These are phyloP conservation scores for Trifolium subterraneum DNA, from an alignment of 306 rosid genomes.

Conservation along the genomic window DNA sequence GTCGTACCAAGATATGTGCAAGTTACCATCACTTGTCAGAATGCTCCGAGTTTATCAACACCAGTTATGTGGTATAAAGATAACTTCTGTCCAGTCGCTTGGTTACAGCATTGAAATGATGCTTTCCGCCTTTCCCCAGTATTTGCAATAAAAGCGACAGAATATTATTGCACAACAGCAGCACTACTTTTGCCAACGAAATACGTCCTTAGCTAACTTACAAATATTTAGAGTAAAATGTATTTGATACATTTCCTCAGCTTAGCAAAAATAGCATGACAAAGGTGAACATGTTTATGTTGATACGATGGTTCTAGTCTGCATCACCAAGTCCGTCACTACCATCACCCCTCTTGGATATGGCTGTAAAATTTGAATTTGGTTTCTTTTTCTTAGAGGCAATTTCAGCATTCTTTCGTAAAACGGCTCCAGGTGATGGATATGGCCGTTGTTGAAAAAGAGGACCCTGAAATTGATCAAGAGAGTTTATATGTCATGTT, in stretches of 20 bases:
- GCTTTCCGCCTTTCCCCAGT: slow-evolving; percentile 31
- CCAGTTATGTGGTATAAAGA: neutral
- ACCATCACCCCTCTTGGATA: slow-evolving; percentile 94
- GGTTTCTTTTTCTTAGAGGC: slow-evolving; percentile 84
- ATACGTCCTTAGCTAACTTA: slow-evolving; percentile 36
- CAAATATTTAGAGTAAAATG: slow-evolving; percentile 17
- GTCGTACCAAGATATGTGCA: slow-evolving; percentile 11
- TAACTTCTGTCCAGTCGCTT: slow-evolving; percentile 12
- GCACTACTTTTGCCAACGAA: slow-evolving; percentile 28
- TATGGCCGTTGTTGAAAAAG: slow-evolving; percentile 98
- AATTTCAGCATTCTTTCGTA: slow-evolving; percentile 90
- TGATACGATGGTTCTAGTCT: slow-evolving; percentile 53
- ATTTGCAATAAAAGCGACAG: slow-evolving; percentile 19
- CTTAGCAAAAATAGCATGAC: slow-evolving; percentile 32
- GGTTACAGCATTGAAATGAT: slow-evolving; percentile 26
- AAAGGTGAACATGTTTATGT: slow-evolving; percentile 21
- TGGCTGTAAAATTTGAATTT: slow-evolving; percentile 65
- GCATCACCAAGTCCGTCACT: slow-evolving; percentile 99
- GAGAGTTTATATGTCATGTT: slow-evolving; percentile 20
- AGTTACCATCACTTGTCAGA: slow-evolving; percentile 21
- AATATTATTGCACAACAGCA: slow-evolving; percentile 29
- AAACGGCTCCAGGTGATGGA: slow-evolving; percentile 98
- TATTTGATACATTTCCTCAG: slow-evolving; percentile 29
- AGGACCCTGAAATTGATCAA: slow-evolving; percentile 76
- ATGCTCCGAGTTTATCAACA: slow-evolving; percentile 23